Conservation (phyloP, 352 stramenopile genomes). For the Globisporangium uncinulatum region DNA sequence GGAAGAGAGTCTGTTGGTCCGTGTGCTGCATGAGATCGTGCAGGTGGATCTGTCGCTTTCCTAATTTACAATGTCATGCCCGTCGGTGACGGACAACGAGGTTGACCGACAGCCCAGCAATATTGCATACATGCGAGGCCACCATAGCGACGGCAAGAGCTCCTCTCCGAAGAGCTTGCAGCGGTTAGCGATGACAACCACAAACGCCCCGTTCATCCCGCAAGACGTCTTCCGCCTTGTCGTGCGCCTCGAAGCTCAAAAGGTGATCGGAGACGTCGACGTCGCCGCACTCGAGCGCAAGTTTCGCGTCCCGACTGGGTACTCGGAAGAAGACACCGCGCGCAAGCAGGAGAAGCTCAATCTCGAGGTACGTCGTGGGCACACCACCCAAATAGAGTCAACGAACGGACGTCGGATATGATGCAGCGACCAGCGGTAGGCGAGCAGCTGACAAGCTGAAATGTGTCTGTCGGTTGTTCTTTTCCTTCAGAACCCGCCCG, state of each 20-base stretch:
- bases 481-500: conserved; percentile 28
- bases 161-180: no score
- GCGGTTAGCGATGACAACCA: not conserved
- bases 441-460: not conserved
- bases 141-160: no score
- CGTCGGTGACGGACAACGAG: no score
- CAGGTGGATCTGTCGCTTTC: no score
- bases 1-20: no score
- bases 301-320: conserved; percentile 47
- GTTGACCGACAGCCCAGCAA: no score
- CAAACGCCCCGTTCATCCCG: conserved; percentile 35
- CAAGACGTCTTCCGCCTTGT: conserved; percentile 68
- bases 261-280: conserved; percentile 43
- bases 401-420: no score
- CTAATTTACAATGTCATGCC: no score
- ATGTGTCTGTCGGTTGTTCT: not conserved
- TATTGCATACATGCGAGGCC: no score
- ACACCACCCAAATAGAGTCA: no score
- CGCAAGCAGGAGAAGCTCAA: conserved; percentile 9
- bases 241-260: conserved; percentile 52
- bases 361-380: conserved; percentile 19
- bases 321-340: conserved; percentile 32
- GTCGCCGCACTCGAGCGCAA: conserved; percentile 40
- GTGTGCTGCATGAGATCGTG: no score
- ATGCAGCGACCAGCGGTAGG: not conserved